Evolutionary conservation across 2,329 filamentous ascomycete genomes (phyloP), one percentile per base, ranked within the genome.

Genomic region (Aspergillus proliferans): DNA sequence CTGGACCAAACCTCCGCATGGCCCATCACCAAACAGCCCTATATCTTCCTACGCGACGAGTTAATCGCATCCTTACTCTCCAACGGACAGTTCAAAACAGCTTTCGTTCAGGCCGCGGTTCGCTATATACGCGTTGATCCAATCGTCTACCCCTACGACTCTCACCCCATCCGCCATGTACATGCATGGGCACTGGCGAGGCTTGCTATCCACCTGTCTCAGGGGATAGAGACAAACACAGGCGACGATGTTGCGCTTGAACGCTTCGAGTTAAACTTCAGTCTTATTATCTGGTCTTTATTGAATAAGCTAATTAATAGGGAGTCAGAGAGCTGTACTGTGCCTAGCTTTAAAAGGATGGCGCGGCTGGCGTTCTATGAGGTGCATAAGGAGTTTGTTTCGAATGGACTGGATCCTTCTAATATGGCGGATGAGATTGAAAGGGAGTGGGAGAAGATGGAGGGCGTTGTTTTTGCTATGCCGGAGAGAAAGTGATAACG

Each of bases 101-200:
- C 78, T 3, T 76, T 79, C 54, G 58, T 72, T 3, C 76, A 82
- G 4, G 73, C 73, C 4, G 67, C 78, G 2, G 75, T 79, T 48
- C 70, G 76, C 2, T 77, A 80, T 55, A 68, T 75, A 45, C 61
- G 71, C 26, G 68, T 81, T 49, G 73, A 82, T 41, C 78, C 79
- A 0, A 58, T 72, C 2, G 62, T 82, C 2, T 80, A 77, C 50
- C 70, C 72, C 6, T 62, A 73, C 34, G 55, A 63, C 0, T 67
- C 67, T 46, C 79, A 84, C 58, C 80, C 81, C 0, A 68, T 82
- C 6, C 73, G 80, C 0, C 72, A 81, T 2, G 66, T 81, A 4
- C 78, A 71, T 55, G 61, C 59, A 6, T 71, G 64, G 62, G 53
- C 61, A 10, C 50, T 72, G 9, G 65, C 61, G 1, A 66, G 62